A percentile compares a stretch with the other conserved stretches of the same genome.
Conservation (phyloP, 805 yeast species). For the Barnettozyma wickerhamii region DNA sequence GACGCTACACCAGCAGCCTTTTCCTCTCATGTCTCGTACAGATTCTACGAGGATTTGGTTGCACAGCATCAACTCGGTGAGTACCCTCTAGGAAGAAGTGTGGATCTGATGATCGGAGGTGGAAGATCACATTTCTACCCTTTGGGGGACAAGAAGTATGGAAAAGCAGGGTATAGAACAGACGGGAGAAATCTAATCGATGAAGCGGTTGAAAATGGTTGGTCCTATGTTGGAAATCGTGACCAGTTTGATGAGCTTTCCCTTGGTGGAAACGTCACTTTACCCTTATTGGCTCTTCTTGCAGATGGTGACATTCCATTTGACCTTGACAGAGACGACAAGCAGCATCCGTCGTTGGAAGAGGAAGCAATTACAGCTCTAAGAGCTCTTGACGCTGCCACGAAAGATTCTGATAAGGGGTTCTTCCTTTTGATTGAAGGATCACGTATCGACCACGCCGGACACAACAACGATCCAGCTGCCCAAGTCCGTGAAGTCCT, state of each 20-base stretch:
- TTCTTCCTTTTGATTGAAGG: conserved; percentile 88
- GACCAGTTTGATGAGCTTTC: conserved; percentile 52
- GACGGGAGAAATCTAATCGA: conserved; percentile 67
- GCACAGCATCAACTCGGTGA: conserved; percentile 85
- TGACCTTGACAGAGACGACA: conserved; percentile 68
- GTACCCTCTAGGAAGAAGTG: conserved; percentile 72
- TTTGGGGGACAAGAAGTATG: conserved; percentile 26
- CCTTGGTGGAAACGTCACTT: conserved; percentile 55
- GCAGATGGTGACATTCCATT: conserved; percentile 80
- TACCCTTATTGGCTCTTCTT: conserved; percentile 75
- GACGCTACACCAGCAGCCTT: conserved; percentile 96
- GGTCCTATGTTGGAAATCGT: conserved; percentile 59
- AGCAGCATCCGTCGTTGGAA: conserved; percentile 66
- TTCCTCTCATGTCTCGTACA: conserved; percentile 69
- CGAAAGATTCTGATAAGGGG: conserved; percentile 72
- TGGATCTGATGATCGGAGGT: conserved; percentile 86
- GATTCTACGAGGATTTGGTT: conserved; percentile 78
- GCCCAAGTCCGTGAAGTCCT: conserved; percentile 90
- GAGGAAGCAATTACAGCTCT: conserved; percentile 78
- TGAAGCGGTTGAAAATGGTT: conserved; percentile 58
- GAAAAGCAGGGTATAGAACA: conserved; percentile 52
- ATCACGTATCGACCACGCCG: conserved; percentile 92
- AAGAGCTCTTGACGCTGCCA: conserved; percentile 59
- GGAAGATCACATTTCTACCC: conserved; percentile 85
- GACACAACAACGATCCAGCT: conserved; percentile 90